phyloP scores from a whole-genome alignment of 192 early-diverging fungal genomes.

The Neocallimastix lanati region DNA sequence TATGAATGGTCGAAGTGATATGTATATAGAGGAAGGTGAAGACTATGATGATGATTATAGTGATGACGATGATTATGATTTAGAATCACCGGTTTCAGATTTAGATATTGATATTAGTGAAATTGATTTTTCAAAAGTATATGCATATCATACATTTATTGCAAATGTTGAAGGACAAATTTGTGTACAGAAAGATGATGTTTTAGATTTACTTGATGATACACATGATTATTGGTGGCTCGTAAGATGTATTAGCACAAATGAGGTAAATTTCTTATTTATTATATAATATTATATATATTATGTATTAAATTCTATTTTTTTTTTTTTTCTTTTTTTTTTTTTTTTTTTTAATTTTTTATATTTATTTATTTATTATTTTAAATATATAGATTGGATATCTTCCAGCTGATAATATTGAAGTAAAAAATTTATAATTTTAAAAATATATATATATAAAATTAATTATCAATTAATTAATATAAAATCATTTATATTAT shows the following conservation, averaged over 20 bases:
- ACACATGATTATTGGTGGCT: conserved; percentile 71
- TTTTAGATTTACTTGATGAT: conserved; percentile 64
- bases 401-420: conserved; percentile 76
- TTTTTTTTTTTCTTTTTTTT: no score
- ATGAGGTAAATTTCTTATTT: conserved; percentile 22
- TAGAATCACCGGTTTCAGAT: neutral
- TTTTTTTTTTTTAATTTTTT: no score
- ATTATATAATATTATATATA: conserved; percentile 16
- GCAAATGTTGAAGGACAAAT: conserved; percentile 72
- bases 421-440: conserved; percentile 16
- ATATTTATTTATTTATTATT: no score
- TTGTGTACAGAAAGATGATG: conserved; percentile 56
- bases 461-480: no score
- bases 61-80: neutral
- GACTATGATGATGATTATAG: neutral
- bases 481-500: no score
- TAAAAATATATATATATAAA: no score
- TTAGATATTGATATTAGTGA: conserved; percentile 4
- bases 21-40: neutral
- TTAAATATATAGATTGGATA: conserved; percentile 25
- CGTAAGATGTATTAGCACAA: conserved; percentile 37
- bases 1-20: neutral
- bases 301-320: no score
- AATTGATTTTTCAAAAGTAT: conserved; percentile 61
- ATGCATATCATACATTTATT: conserved; percentile 70